Percentiles rank a stretch among this genome's conserved stretches.
phyloP scores from a whole-genome alignment of 805 yeast genomes.

The Wilhelminamyces savonicus region DNA sequence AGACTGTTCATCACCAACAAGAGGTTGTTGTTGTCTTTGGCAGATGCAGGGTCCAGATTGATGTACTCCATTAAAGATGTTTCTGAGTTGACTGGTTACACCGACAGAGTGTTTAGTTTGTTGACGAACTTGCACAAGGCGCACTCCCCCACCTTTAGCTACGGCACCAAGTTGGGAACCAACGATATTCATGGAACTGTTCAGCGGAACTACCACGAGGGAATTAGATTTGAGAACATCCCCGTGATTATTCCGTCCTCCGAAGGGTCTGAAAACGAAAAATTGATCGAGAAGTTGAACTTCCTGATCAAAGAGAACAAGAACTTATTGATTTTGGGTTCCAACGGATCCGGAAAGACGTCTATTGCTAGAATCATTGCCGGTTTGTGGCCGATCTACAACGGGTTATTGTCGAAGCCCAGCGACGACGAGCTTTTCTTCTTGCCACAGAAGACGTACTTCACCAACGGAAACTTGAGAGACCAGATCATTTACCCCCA shows the following conservation, averaged over 20 bases:
- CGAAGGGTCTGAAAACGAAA: slow-evolving; percentile 55
- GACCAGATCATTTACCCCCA: slow-evolving; percentile 89
- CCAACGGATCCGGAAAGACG: slow-evolving; percentile 88
- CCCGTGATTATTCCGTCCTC: slow-evolving; percentile 74
- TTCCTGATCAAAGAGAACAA: slow-evolving; percentile 57
- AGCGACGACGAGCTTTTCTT: slow-evolving; percentile 60
- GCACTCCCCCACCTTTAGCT: slow-evolving; percentile 56
- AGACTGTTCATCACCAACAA: slow-evolving; percentile 86
- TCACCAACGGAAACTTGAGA: slow-evolving; percentile 74
- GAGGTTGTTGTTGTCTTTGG: slow-evolving; percentile 80
- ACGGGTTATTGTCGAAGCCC: slow-evolving; percentile 79
- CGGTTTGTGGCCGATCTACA: slow-evolving; percentile 87
- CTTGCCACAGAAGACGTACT: slow-evolving; percentile 83
- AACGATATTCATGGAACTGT: slow-evolving; percentile 72
- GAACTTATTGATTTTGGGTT: slow-evolving; percentile 73
- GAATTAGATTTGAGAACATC: slow-evolving; percentile 76
- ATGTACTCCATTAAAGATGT: slow-evolving; percentile 93
- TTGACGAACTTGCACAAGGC: slow-evolving; percentile 76
- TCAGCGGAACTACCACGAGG: slow-evolving; percentile 62
- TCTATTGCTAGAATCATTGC: slow-evolving; percentile 79
- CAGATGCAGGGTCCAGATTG: slow-evolving; percentile 91
- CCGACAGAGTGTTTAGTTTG: slow-evolving; percentile 76
- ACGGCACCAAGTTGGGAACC: slow-evolving; percentile 37
- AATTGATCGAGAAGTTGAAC: slow-evolving; percentile 51
- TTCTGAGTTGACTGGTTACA: slow-evolving; percentile 85